phyloP scores from a whole-genome alignment of 2,329 filamentous ascomycete species.

The Aspergillus pseudotamarii region DNA sequence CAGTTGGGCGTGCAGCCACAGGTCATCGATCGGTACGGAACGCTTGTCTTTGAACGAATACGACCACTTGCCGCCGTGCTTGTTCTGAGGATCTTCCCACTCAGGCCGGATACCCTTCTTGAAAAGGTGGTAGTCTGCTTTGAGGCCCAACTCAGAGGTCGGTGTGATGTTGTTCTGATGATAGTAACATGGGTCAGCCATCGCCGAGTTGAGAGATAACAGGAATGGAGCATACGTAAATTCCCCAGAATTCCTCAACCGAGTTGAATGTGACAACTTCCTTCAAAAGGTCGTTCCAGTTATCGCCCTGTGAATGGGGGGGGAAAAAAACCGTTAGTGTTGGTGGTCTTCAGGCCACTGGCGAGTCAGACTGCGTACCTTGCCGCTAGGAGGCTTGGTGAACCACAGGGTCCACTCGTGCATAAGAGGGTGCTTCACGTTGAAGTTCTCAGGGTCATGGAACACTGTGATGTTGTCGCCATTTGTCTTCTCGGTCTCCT shows the following conservation, averaged over 20 bases:
- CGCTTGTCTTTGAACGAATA: slow-evolving; percentile 98
- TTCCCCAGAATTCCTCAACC: slow-evolving; percentile 99
- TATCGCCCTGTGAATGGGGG: slow-evolving; percentile 72
- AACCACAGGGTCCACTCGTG: slow-evolving; percentile 99
- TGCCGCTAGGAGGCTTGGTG: slow-evolving; percentile 95
- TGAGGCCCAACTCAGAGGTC: slow-evolving; percentile 91
- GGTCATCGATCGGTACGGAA: slow-evolving; percentile 84
- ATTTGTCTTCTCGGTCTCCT: slow-evolving; percentile 31
- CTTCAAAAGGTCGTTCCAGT: slow-evolving; percentile 98
- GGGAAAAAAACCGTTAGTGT: slow-evolving; percentile 14
- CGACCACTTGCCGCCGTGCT: slow-evolving; percentile 98
- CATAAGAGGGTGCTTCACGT: slow-evolving; percentile 97
- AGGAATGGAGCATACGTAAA: slow-evolving; percentile 73
- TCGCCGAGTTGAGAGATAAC: background rate
- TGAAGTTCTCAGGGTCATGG: slow-evolving; percentile 98
- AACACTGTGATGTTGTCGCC: slow-evolving; percentile 86
- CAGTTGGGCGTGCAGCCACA: slow-evolving; percentile 97
- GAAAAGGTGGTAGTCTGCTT: slow-evolving; percentile 99
- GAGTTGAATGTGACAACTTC: slow-evolving; percentile 99
- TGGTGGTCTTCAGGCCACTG: background rate
- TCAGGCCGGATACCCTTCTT: slow-evolving; percentile 95
- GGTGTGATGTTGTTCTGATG: slow-evolving; percentile 96
- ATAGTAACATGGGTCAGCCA: slow-evolving; percentile 14
- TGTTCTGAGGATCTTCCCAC: slow-evolving; percentile 98
- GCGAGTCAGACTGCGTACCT: slow-evolving; percentile 60